Evolutionary conservation across 108 stramenopile species (phyloP).

Genomic region (Nitzschia inconspicua): DNA sequence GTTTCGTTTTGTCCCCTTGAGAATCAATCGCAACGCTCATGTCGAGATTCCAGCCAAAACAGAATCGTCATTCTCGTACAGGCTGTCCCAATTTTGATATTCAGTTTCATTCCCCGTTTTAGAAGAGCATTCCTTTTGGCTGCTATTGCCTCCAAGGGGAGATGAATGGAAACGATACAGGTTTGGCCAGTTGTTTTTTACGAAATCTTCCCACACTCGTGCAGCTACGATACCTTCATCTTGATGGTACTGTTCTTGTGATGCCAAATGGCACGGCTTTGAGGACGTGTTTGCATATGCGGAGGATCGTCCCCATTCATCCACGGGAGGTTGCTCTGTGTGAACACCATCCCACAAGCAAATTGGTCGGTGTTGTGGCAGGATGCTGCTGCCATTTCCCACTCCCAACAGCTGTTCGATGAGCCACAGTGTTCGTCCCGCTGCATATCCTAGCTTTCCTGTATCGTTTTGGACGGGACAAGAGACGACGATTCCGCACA

Average conservation of each 20-base stretch:
- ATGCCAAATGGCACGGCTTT: conserved; percentile 21
- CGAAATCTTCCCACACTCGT: conserved; percentile 37
- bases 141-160: too few relatives aligned
- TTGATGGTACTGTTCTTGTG: conserved; percentile 30
- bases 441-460: conserved; percentile 24
- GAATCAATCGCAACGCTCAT: too few relatives aligned
- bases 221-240: conserved; percentile 18
- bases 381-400: neutral
- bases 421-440: conserved; percentile 28
- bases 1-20: too few relatives aligned
- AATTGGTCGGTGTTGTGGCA: conserved; percentile 10
- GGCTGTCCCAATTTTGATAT: too few relatives aligned
- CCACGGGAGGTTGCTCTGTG: neutral
- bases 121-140: too few relatives aligned
- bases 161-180: too few relatives aligned
- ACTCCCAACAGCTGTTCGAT: conserved; percentile 17
- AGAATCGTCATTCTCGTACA: too few relatives aligned
- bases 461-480: conserved; percentile 39
- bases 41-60: too few relatives aligned
- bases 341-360: conserved; percentile 36
- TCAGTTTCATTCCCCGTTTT: too few relatives aligned
- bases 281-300: conserved; percentile 6
- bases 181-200: conserved; percentile 28
- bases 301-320: conserved; percentile 32
- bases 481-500: conserved; percentile 39